Conservation (phyloP, 305 asterid species). For the Ilex paraguariensis region DNA sequence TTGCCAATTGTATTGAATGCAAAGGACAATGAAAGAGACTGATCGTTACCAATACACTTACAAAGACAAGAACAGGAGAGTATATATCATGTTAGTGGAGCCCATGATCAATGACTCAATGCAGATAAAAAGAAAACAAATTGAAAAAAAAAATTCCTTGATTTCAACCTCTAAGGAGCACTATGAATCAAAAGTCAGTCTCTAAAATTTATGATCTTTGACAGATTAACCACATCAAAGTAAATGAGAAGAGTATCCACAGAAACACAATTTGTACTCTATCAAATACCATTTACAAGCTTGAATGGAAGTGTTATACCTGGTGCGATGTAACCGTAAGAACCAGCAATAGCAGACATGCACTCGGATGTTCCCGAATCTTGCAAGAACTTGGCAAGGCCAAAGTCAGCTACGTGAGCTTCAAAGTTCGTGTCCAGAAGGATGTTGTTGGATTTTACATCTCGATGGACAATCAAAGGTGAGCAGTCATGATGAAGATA, state of each 20-base stretch:
- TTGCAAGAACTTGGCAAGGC: conserved; percentile 9
- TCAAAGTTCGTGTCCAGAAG: conserved; percentile 3
- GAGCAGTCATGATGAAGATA: conserved; percentile 8
- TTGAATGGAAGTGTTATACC: background rate
- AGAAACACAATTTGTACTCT: background rate
- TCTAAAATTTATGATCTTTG: conserved; percentile 8
- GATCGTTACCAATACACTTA: background rate
- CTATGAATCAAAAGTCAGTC: background rate
- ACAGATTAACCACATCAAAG: conserved; percentile 9
- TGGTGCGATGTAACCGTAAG: conserved; percentile 8
- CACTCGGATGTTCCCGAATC: conserved; percentile 8
- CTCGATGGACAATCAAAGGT: conserved; percentile 2
- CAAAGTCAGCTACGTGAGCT: conserved; percentile 9
- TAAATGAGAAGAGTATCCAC: conserved; percentile 4
- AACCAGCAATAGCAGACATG: conserved; percentile 12
- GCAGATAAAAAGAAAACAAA: too few species aligned
- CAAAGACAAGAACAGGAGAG: too few species aligned
- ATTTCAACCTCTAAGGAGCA: conserved; percentile 5
- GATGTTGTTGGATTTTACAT: conserved; percentile 7
- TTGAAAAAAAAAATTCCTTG: background rate
- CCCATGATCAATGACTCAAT: too few species aligned
- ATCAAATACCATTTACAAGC: too few species aligned
- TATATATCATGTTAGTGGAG: too few species aligned
- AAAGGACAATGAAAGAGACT: background rate
- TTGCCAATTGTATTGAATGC: too few species aligned